phyloP scores from a whole-genome alignment of 106 monocot species.

The Allium fistulosum region DNA sequence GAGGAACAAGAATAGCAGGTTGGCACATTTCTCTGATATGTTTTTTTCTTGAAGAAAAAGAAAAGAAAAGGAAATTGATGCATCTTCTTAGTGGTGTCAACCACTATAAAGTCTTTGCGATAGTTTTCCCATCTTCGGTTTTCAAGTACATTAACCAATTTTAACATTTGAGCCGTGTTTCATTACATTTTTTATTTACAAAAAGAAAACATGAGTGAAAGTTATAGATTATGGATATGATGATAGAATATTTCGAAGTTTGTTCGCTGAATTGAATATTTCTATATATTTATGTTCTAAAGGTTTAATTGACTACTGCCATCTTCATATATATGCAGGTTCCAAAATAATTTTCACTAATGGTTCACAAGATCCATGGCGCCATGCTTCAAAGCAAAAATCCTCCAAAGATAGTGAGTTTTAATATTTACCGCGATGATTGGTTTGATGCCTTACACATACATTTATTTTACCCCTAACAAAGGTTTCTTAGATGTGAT shows the following conservation, averaged over 20 bases:
- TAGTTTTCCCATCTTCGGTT: no score
- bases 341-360: constrained; percentile 85
- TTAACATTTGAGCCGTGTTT: background rate
- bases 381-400: constrained; percentile 91
- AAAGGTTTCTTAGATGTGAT: no score
- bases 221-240: background rate
- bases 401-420: constrained; percentile 69
- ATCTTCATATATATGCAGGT: constrained; percentile 33
- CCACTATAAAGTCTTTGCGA: no score
- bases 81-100: no score
- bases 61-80: no score
- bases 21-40: background rate
- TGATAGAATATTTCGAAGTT: background rate
- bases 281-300: no score
- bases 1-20: constrained; percentile 91
- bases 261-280: no score
- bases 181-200: background rate
- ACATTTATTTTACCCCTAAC: no score
- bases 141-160: no score
- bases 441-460: background rate
- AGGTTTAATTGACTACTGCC: no score
- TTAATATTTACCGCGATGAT: background rate
- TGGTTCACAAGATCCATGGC: constrained; percentile 99
- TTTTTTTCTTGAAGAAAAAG: background rate
- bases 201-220: background rate